Base-by-base conservation (phyloP, 352 stramenopile species). In the Pythium diclinum region DNA sequence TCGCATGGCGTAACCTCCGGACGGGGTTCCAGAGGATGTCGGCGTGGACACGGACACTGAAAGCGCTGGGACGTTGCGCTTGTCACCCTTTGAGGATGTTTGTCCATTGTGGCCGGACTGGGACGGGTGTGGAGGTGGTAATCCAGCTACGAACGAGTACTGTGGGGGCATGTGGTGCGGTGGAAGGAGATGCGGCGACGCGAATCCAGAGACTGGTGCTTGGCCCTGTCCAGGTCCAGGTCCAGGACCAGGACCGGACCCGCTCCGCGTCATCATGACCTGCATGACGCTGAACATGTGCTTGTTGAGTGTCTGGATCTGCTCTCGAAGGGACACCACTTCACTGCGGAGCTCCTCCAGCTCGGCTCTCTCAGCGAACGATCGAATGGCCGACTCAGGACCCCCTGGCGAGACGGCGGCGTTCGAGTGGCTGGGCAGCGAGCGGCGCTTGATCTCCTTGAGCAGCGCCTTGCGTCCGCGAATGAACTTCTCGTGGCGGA, bases 401-500 rank as follows among this genome's bases (percentile, higher is more conserved):
- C 75, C 40, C 13, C 40, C 40, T 14, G 40, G 40, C 40, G 40
- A 47, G 16, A 47, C 16, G 17, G 40, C 40, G 17, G 40, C 40
- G 40, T 47, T 47, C 40, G 17, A 36, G 8, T 65, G 66, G 11
- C 67, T 62, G 25, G 56, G 33, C 46, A 71, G 30, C 16, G 68
- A 69, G 3, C 85, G 80, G 51, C 85, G 76, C 59, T 82, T 80
- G 65, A 97, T 97, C 67, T 93, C 79, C 25, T 76, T 77, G 46
- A 97, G 67, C 52, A 92, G 66, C 11, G 92, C 76, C 38, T 81
- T 79, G 23, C 75, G 67, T 5, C 83, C 87, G 19, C 85, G 66
- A 19, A 88, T 65, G 61, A 97, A 97, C 56, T 89, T 86, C 42
- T 92, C 81, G 67, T 97, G 89, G 21, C 81, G 81, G 65, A 97